A percentile compares a stretch with the other conserved stretches of the same genome.
phyloP scores from a whole-genome alignment of 2,329 filamentous ascomycete genomes.

The Aspergillus sp. region DNA sequence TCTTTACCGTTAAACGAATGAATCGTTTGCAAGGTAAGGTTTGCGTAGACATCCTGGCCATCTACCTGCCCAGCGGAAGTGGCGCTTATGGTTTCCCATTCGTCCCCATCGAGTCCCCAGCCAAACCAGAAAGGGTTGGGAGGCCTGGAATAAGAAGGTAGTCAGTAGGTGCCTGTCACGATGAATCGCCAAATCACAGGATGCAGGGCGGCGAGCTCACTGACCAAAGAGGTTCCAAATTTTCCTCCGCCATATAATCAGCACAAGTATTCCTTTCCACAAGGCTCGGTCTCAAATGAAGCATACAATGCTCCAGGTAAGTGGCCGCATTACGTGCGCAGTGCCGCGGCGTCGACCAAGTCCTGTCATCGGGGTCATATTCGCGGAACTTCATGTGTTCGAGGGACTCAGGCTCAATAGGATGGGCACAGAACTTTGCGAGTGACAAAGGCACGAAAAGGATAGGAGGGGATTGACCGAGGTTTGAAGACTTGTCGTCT shows the following conservation, averaged over 20 bases:
- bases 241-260: background rate
- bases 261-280: background rate
- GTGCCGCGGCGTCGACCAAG: background rate
- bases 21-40: background rate
- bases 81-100: background rate
- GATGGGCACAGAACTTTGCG: background rate
- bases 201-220: background rate
- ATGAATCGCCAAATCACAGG: background rate
- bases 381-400: background rate
- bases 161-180: background rate
- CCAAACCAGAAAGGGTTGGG: background rate
- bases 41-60: background rate
- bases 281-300: background rate
- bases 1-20: background rate
- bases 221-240: background rate
- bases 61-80: background rate
- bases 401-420: background rate
- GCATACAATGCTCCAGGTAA: background rate
- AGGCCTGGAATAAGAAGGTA: background rate
- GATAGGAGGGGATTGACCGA: background rate
- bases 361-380: background rate
- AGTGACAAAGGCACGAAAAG: background rate
- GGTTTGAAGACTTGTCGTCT: background rate
- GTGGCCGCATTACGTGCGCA: background rate
- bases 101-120: background rate